A percentile compares a stretch with the other conserved stretches of the same genome.
Conservation (phyloP, 225 moss, liverwort and hornwort genomes). For the Sphagnum contortum region DNA sequence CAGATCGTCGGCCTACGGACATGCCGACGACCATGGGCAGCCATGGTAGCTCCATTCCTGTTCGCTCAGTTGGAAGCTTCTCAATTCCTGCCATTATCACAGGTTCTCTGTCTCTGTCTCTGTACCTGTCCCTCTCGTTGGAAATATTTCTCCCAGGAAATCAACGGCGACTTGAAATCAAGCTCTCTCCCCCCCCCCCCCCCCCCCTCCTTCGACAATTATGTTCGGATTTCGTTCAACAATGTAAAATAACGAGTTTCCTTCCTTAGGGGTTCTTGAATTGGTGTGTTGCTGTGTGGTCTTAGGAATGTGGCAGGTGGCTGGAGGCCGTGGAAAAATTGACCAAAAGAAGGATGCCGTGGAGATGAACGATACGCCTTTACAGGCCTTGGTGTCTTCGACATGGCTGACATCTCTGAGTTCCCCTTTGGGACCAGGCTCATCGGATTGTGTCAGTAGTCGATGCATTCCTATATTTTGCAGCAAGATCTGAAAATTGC, state of each 20-base stretch:
- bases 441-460: no score
- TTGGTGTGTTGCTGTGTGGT: background rate
- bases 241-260: no score
- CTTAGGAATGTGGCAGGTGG: slow-evolving; percentile 58
- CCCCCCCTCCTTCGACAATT: no score
- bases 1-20: no score
- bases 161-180: no score
- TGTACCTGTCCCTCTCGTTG: background rate
- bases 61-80: slow-evolving; percentile 45
- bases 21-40: no score
- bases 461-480: no score
- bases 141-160: background rate
- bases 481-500: background rate
- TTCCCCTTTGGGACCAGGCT: no score
- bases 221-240: no score
- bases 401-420: slow-evolving; percentile 59
- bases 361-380: slow-evolving; percentile 49
- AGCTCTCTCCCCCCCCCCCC: background rate
- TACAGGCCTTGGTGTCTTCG: slow-evolving; percentile 45
- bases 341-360: slow-evolving; percentile 37
- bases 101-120: slow-evolving; percentile 18
- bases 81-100: slow-evolving; percentile 46
- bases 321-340: slow-evolving; percentile 47
- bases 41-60: slow-evolving; percentile 31
- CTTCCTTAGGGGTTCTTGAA: no score